These are phyloP conservation scores for Agaricus blazei DNA, from an alignment of 768 basidiomycete species.

Conservation along the genomic window DNA sequence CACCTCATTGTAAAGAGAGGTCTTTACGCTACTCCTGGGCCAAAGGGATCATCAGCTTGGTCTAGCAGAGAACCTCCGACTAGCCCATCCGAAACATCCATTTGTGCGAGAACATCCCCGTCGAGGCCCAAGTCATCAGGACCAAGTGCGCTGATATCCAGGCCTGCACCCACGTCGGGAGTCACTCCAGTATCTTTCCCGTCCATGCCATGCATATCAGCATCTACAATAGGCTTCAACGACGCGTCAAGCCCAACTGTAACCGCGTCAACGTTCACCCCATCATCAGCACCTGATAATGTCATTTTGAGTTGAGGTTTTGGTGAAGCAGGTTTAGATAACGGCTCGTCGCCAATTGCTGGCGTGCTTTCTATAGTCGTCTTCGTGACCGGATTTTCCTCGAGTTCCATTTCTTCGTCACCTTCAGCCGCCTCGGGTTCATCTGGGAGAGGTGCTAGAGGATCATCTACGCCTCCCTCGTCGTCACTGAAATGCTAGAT, in stretches of 20 bases:
- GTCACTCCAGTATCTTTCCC: slow-evolving; percentile 33
- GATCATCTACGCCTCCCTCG: slow-evolving; percentile 74
- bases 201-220: slow-evolving; percentile 32
- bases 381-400: slow-evolving; percentile 48
- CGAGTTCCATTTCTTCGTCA: slow-evolving; percentile 72
- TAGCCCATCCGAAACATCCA: slow-evolving; percentile 47
- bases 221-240: slow-evolving; percentile 47
- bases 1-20: too few species aligned
- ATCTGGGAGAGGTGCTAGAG: slow-evolving; percentile 72
- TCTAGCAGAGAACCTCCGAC: slow-evolving; percentile 61
- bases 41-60: slow-evolving; percentile 57
- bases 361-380: slow-evolving; percentile 31
- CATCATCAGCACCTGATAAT: slow-evolving; percentile 26
- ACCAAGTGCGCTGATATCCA: slow-evolving; percentile 63
- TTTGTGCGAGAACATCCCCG: slow-evolving; percentile 46
- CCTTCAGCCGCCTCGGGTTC: slow-evolving; percentile 74
- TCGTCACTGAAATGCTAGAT: slow-evolving; percentile 83
- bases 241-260: slow-evolving; percentile 46
- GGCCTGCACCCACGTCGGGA: slow-evolving; percentile 34
- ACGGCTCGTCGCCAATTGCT: slow-evolving; percentile 37
- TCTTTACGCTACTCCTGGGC: slow-evolving; percentile 14
- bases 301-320: slow-evolving; percentile 61
- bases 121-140: slow-evolving; percentile 62
- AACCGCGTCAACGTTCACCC: slow-evolving; percentile 24
- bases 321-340: slow-evolving; percentile 55